Percentiles rank a stretch among this genome's conserved stretches.
phyloP scores from a whole-genome alignment of 805 yeast species.

The Millerago galiae region DNA sequence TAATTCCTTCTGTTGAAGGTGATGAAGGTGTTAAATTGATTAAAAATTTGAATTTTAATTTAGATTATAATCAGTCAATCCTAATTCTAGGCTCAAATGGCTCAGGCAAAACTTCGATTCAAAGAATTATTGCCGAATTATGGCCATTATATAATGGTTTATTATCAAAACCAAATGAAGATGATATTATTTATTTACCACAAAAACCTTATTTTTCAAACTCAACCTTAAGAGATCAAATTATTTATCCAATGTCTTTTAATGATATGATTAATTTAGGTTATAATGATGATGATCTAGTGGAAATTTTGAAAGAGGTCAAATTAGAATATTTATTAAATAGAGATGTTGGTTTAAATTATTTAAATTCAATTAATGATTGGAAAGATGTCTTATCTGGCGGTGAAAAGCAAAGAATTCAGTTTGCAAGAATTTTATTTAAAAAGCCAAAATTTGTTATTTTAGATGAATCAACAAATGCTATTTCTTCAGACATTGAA shows the following conservation, averaged over 20 bases:
- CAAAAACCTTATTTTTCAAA: constrained; percentile 79
- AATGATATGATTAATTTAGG: constrained; percentile 73
- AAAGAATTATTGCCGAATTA: constrained; percentile 76
- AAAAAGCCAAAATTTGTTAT: constrained; percentile 77
- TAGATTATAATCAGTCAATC: constrained; percentile 48
- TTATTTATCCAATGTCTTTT: constrained; percentile 79
- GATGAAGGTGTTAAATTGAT: constrained; percentile 56
- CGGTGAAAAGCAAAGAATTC: constrained; percentile 90
- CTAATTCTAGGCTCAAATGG: constrained; percentile 85
- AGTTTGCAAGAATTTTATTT: constrained; percentile 80
- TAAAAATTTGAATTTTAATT: constrained; percentile 53
- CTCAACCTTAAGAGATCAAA: constrained; percentile 86
- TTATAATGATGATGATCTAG: constrained; percentile 59
- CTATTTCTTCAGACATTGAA: constrained; percentile 84
- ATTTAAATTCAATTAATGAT: constrained; percentile 43
- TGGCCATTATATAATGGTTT: constrained; percentile 90
- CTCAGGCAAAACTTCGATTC: constrained; percentile 82
- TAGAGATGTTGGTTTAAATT: constrained; percentile 48
- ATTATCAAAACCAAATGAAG: constrained; percentile 66
- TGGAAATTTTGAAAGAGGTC: constrained; percentile 64
- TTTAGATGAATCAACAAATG: constrained; percentile 91
- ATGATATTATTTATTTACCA: constrained; percentile 72
- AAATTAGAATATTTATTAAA: constrained; percentile 73
- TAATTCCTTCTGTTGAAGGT: constrained; percentile 66
- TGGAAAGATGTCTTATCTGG: constrained; percentile 94